Conservation (phyloP, 148 eudicot species). For the Nyssa sinensis region DNA sequence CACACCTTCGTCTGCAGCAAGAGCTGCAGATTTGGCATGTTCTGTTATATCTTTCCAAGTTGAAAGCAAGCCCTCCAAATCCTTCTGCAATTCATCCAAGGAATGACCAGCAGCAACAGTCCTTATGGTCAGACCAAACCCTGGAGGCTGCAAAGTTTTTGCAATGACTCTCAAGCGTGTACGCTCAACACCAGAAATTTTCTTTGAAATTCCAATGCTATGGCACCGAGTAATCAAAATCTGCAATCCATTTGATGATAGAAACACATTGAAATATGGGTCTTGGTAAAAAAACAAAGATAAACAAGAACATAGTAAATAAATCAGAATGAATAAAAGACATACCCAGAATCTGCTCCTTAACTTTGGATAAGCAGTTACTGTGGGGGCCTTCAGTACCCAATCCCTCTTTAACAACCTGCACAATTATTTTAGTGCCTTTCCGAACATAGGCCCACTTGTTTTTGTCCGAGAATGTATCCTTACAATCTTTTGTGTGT, state of each 20-base stretch:
- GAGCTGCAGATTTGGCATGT: conserved; percentile 92
- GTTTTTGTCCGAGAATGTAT: conserved; percentile 30
- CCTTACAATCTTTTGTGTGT: conserved; percentile 19
- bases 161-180: conserved; percentile 84
- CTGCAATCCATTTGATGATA: conserved; percentile 29
- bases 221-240: conserved; percentile 60
- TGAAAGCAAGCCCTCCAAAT: conserved; percentile 80
- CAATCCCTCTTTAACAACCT: conserved; percentile 92
- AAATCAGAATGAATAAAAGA: conserved; percentile 8
- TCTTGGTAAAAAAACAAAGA: conserved; percentile 1
- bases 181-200: conserved; percentile 79
- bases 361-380: conserved; percentile 87
- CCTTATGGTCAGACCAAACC: conserved; percentile 85
- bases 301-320: background rate
- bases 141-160: conserved; percentile 76
- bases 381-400: conserved; percentile 82
- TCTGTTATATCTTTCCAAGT: conserved; percentile 86
- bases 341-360: conserved; percentile 96
- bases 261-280: conserved; percentile 4
- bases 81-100: conserved; percentile 74
- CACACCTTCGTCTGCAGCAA: conserved; percentile 96
- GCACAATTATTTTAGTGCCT: conserved; percentile 91
- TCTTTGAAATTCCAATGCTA: conserved; percentile 74
- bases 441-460: conserved; percentile 69
- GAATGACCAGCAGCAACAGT: conserved; percentile 91